Percentiles rank a stretch among this genome's conserved stretches.
phyloP scores from a whole-genome alignment of 176 grass and related monocot genomes.

The Cenchrus americanus region DNA sequence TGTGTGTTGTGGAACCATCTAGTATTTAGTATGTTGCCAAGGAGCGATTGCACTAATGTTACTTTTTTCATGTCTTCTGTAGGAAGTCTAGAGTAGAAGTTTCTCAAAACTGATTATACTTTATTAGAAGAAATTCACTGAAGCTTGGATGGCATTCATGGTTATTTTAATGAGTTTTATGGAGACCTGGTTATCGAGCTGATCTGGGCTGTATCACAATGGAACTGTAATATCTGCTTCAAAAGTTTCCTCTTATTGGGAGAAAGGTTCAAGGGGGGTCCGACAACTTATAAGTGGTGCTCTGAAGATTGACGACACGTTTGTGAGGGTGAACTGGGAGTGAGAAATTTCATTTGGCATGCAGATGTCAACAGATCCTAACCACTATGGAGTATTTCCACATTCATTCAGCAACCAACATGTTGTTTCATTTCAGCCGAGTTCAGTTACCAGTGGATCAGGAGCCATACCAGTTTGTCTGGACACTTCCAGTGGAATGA shows the following conservation, averaged over 20 bases:
- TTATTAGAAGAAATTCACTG: conserved; percentile 23
- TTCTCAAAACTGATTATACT: conserved; percentile 31
- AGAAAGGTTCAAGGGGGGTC: conserved; percentile 38
- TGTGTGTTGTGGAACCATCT: neutral
- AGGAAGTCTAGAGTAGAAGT: conserved; percentile 27
- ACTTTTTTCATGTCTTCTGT: conserved; percentile 45
- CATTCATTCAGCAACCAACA: conserved; percentile 75
- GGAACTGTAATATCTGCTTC: conserved; percentile 39
- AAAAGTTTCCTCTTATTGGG: conserved; percentile 41
- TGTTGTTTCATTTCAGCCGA: conserved; percentile 90
- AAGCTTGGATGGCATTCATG: conserved; percentile 44
- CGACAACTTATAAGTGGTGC: conserved; percentile 27
- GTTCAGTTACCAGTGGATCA: conserved; percentile 49
- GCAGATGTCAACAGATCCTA: conserved; percentile 86
- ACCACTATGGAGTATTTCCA: conserved; percentile 68
- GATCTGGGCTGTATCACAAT: conserved; percentile 12
- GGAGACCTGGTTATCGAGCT: conserved; percentile 35
- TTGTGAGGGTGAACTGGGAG: conserved; percentile 36
- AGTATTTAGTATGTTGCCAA: conserved; percentile 6
- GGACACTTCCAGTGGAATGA: conserved; percentile 58
- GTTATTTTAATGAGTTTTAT: conserved; percentile 46
- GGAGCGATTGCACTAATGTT: conserved; percentile 25
- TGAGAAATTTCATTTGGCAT: conserved; percentile 36
- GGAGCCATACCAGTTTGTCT: conserved; percentile 54
- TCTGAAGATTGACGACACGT: conserved; percentile 37